These are phyloP conservation scores for Cicer chorassanicum DNA, from an alignment of 306 rosid species.

Conservation along the genomic window DNA sequence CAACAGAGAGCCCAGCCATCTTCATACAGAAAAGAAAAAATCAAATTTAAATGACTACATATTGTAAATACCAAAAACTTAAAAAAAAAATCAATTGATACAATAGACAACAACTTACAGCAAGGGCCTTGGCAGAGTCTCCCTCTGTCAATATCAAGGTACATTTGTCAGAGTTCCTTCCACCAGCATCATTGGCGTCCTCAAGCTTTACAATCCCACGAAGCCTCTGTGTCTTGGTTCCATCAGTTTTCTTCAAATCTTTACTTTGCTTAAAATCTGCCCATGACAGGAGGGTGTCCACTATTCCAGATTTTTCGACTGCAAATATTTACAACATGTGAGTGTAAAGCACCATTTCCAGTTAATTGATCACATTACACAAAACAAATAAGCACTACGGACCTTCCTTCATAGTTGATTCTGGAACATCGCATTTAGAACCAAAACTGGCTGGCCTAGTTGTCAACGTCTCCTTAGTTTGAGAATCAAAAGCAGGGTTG, in stretches of 20 bases:
- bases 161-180: constrained; percentile 82
- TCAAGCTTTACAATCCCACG: constrained; percentile 85
- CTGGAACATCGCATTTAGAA: constrained; percentile 81
- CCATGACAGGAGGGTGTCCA: constrained; percentile 93
- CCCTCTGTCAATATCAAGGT: constrained; percentile 97
- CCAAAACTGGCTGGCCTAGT: constrained; percentile 87
- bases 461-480: constrained; percentile 90
- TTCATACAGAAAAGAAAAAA: constrained; percentile 35
- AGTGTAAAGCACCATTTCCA: constrained; percentile 1
- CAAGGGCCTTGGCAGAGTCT: constrained; percentile 98
- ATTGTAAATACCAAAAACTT: too few species aligned
- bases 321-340: constrained; percentile 27
- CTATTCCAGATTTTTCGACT: constrained; percentile 88
- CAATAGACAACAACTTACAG: constrained; percentile 59
- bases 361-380: neutral
- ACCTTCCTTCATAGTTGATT: constrained; percentile 82
- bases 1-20: constrained; percentile 98
- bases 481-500: constrained; percentile 97
- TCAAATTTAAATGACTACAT: neutral
- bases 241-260: constrained; percentile 91
- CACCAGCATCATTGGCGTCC: constrained; percentile 96
- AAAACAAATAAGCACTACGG: constrained; percentile 14
- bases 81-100: neutral
- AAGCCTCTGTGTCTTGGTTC: constrained; percentile 83
- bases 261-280: constrained; percentile 87